These are phyloP conservation scores for Talaromyces sp. DNA, from an alignment of 2,329 filamentous ascomycete genomes.

Conservation along the genomic window DNA sequence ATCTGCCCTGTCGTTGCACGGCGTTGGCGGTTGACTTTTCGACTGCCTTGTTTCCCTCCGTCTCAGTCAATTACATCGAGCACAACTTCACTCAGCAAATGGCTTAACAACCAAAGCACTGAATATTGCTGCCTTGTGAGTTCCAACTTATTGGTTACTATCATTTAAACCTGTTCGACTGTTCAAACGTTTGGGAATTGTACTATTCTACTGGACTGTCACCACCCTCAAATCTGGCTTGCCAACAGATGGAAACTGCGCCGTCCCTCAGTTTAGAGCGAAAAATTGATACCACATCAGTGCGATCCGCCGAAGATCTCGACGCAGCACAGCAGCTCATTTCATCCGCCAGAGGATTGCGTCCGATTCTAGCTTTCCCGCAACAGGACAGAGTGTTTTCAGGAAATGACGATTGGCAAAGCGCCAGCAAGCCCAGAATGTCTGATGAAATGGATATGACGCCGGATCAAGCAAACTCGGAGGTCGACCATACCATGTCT, in stretches of 20 bases:
- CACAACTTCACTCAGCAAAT: background rate
- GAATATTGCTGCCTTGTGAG: background rate
- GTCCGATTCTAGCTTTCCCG: slow-evolving; percentile 19
- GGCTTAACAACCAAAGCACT: slow-evolving; percentile 1
- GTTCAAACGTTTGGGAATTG: background rate
- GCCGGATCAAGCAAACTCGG: slow-evolving; percentile 22
- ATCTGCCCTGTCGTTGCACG: background rate
- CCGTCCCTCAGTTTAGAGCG: slow-evolving; percentile 31
- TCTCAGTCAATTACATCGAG: background rate
- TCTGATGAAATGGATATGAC: slow-evolving; percentile 20
- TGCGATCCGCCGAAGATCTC: slow-evolving; percentile 45
- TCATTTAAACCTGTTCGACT: background rate
- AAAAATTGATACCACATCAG: slow-evolving; percentile 34
- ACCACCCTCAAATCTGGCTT: background rate
- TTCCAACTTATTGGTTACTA: background rate
- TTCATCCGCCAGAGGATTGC: slow-evolving; percentile 44
- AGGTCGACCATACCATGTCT: slow-evolving; percentile 19
- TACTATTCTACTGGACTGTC: background rate
- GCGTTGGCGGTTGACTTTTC: background rate
- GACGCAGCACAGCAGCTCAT: slow-evolving; percentile 48
- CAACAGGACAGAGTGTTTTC: background rate
- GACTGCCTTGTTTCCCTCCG: background rate
- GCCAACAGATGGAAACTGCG: slow-evolving; percentile 34
- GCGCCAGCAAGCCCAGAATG: slow-evolving; percentile 20
- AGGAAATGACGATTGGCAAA: slow-evolving; percentile 20